These are phyloP conservation scores for Pythium biforme DNA, from an alignment of 352 stramenopile species.

Conservation along the genomic window DNA sequence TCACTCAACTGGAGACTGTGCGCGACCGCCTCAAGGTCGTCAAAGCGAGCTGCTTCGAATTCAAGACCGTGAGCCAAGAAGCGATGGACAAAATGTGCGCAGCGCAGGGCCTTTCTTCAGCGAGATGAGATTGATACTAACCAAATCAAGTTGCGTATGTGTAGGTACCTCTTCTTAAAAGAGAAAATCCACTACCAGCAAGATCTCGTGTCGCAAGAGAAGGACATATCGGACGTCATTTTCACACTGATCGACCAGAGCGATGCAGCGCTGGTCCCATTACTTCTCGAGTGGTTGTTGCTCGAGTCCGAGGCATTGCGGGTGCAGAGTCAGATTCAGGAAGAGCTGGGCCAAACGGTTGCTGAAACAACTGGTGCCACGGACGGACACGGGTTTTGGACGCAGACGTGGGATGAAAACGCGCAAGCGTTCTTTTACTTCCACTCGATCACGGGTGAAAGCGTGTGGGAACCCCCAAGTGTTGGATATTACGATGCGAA, in stretches of 20 bases:
- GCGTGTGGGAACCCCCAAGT: slow-evolving; percentile 55
- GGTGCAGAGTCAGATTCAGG: slow-evolving; percentile 65
- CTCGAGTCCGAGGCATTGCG: slow-evolving; percentile 67
- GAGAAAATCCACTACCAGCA: slow-evolving; percentile 77
- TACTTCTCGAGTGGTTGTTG: slow-evolving; percentile 76
- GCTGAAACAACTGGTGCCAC: neutral
- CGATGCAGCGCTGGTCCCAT: slow-evolving; percentile 52
- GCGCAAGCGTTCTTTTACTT: slow-evolving; percentile 66
- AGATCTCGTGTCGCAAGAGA: slow-evolving; percentile 65
- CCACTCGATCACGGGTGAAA: slow-evolving; percentile 53
- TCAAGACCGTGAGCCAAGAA: slow-evolving; percentile 48
- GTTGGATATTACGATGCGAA: slow-evolving; percentile 67
- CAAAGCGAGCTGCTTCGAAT: slow-evolving; percentile 69
- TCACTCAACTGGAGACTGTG: slow-evolving; percentile 48
- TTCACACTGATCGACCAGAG: slow-evolving; percentile 56
- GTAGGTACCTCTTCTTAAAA: slow-evolving; percentile 71
- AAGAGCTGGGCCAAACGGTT: slow-evolving; percentile 36
- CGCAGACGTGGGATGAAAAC: slow-evolving; percentile 62
- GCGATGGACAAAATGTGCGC: slow-evolving; percentile 68
- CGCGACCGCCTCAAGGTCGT: slow-evolving; percentile 54
- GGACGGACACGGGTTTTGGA: slow-evolving; percentile 48
- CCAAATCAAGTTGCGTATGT: neutral
- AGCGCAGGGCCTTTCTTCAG: neutral
- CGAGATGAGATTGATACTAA: neutral
- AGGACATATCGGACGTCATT: slow-evolving; percentile 63